Conservation (phyloP, 306 rosid genomes). For the Herpetospermum pedunculosum region DNA sequence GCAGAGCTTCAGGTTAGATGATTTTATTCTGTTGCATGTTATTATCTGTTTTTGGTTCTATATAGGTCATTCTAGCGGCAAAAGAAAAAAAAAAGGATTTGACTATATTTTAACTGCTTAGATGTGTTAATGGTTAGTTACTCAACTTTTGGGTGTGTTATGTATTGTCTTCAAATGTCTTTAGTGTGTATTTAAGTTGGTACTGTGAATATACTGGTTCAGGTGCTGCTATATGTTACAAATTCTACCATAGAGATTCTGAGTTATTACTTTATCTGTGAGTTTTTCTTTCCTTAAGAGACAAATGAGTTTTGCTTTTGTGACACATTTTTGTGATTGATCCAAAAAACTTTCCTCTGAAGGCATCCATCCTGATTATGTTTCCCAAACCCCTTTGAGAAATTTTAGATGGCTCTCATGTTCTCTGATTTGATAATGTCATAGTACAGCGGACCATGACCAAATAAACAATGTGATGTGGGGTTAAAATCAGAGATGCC, state of each 20-base stretch:
- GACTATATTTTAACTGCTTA: background rate
- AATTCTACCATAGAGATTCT: conserved; percentile 27
- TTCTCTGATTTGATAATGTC: background rate
- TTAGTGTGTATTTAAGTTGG: conserved; percentile 14
- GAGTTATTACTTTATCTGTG: conserved; percentile 24
- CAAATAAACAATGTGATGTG: background rate
- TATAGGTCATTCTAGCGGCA: background rate
- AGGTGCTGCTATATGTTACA: conserved; percentile 34
- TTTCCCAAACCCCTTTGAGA: background rate
- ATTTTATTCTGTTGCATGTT: conserved; percentile 1
- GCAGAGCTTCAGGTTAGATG: conserved; percentile 78
- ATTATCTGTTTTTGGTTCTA: background rate
- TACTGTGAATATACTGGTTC: conserved; percentile 32
- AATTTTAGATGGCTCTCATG: background rate
- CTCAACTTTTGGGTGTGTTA: background rate
- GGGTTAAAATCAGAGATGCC: background rate
- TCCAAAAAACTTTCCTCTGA: background rate
- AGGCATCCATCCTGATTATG: background rate
- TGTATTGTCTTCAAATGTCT: conserved; percentile 7
- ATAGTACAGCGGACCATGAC: background rate
- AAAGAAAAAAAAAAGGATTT: background rate
- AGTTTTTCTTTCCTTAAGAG: conserved; percentile 25
- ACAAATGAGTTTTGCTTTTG: conserved; percentile 12
- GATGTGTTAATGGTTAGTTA: background rate
- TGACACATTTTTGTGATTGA: background rate